Conservation (phyloP, 805 yeast genomes). For the Metschnikowia colocasiae region DNA sequence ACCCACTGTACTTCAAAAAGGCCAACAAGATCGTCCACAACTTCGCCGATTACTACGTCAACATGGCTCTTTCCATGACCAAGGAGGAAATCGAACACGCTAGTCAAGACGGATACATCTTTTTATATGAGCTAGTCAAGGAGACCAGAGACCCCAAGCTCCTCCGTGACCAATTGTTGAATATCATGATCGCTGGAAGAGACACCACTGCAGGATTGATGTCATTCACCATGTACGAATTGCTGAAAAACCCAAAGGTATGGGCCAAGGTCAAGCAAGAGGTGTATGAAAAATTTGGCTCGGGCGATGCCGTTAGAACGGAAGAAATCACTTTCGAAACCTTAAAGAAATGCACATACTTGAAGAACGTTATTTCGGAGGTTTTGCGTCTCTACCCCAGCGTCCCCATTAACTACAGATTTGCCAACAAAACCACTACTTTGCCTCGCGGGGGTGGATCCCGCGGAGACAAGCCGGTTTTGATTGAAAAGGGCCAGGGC, state of each 20-base stretch:
- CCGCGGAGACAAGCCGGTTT: slow-evolving; percentile 33
- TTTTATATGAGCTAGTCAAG: slow-evolving; percentile 14
- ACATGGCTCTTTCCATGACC: slow-evolving; percentile 8
- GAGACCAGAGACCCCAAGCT: slow-evolving; percentile 13
- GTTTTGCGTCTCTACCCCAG: slow-evolving; percentile 48
- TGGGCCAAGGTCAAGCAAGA: slow-evolving; percentile 29
- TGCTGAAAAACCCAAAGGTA: slow-evolving; percentile 30
- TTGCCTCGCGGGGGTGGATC: slow-evolving; percentile 50
- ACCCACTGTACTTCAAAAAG: slow-evolving; percentile 8
- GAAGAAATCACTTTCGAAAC: slow-evolving; percentile 44
- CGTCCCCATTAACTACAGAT: slow-evolving; percentile 47
- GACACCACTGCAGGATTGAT: slow-evolving; percentile 17
- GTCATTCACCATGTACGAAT: slow-evolving; percentile 21
- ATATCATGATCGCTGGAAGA: slow-evolving; percentile 18
- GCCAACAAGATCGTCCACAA: slow-evolving; percentile 10
- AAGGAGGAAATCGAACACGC: slow-evolving; percentile 9
- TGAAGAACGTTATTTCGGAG: slow-evolving; percentile 47
- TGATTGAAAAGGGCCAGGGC: slow-evolving; percentile 15
- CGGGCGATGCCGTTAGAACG: slow-evolving; percentile 15
- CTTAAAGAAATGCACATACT: slow-evolving; percentile 43
- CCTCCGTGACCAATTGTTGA: slow-evolving; percentile 16
- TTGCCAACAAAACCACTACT: slow-evolving; percentile 42
- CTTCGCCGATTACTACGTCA: slow-evolving; percentile 9
- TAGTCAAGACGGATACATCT: slow-evolving; percentile 8
- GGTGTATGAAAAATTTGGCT: slow-evolving; percentile 22